These are phyloP conservation scores for Prunus mume DNA, from an alignment of 306 rosid species.

Conservation along the genomic window DNA sequence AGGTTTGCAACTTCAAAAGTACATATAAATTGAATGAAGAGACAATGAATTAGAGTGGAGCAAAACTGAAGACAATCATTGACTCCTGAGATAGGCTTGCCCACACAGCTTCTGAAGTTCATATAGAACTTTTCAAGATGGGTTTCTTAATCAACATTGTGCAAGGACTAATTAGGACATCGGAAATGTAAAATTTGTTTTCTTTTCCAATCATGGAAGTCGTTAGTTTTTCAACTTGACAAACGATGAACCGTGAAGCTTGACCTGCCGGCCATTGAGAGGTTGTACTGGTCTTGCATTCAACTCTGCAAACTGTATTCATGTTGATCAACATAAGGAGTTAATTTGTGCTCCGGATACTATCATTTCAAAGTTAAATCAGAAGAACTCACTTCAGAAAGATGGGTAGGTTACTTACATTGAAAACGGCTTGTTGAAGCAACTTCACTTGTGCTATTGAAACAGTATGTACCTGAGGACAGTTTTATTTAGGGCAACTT, in stretches of 20 bases:
- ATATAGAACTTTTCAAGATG: neutral
- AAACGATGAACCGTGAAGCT: neutral
- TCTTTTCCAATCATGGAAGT: neutral
- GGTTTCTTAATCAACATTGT: neutral
- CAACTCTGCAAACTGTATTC: conserved; percentile 32
- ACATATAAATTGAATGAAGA: neutral
- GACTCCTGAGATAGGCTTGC: neutral
- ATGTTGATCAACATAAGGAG: neutral
- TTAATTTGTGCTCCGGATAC: neutral
- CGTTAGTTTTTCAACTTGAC: neutral
- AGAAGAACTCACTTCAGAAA: neutral
- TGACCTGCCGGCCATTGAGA: conserved; percentile 22
- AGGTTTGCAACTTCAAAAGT: neutral
- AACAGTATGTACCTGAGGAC: conserved; percentile 38
- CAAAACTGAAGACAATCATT: neutral
- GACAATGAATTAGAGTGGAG: neutral
- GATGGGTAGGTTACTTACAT: conserved; percentile 36
- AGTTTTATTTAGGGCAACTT: neutral
- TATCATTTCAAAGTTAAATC: neutral
- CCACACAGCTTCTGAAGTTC: neutral
- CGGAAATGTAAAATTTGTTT: neutral
- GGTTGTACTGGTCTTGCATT: conserved; percentile 39
- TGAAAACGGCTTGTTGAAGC: conserved; percentile 53
- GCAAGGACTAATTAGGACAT: neutral
- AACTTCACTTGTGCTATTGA: conserved; percentile 40